Base-by-base conservation (phyloP, 371 early-diverging fungal genomes). In the Mortierella sp. region DNA sequence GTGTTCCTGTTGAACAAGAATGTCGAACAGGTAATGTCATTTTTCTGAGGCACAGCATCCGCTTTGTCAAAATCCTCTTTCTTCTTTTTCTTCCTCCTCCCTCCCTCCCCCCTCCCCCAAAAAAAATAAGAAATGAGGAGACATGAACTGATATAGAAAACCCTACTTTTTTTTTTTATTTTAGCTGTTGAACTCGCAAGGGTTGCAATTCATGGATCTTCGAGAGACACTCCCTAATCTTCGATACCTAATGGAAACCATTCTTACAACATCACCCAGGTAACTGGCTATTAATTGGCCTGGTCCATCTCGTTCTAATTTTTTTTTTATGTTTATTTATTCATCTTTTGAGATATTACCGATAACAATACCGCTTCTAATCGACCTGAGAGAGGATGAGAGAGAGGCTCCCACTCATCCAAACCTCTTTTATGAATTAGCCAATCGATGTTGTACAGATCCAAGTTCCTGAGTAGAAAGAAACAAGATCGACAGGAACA, bases 1-100 rank as follows among this genome's bases (percentile, higher is more conserved):
- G 94, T 95, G 15, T 95, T 93, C 82, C 71, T 95, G 47, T 64
- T 95, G 60, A 95, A 94, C 81, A 94, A 94, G 82, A 85, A 95
- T 60, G 88, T 95, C 64, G 95, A 95, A 71, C 95, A 95, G 88
- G 92, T 91, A 82, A 19, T 4, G 21, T 3, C 21, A 12, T 26
- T 9, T 19, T 19, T 2, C 14, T 50, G 50, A n/a, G 50, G 16
- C 14, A 14, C 21, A 50, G n/a, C n/a, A n/a, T n/a, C n/a, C n/a
- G n/a, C 46, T 12, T 46, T 16, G 9, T 46, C n/a, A n/a, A n/a
- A n/a, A 46, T 46, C 12, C 16, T 46, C 16, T 46, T 12, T 9
- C 9, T 46, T 46, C 16, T 16, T 12, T 46, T 12, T 12, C 46
- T 12, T 46, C 46, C 9, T 46, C 16, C 9, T 9, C 46, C 9